Percentiles rank a stretch among this genome's conserved stretches.
phyloP scores from a whole-genome alignment of 2,329 filamentous ascomycete genomes.

The Pestalotiopsis sp. region DNA sequence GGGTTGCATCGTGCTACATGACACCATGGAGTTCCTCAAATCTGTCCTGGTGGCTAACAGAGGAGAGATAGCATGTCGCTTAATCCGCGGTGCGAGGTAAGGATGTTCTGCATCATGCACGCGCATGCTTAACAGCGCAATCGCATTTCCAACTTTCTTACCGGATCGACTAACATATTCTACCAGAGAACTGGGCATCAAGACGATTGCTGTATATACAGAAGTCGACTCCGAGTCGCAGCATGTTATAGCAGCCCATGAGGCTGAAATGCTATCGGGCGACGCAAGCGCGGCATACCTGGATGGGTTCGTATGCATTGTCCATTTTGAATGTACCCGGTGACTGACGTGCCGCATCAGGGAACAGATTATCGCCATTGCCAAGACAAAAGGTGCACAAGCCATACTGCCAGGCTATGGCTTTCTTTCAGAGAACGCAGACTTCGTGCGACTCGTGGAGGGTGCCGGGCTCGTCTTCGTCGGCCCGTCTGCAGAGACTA shows the following conservation, averaged over 20 bases:
- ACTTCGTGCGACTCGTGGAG: background rate
- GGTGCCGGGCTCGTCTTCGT: constrained; percentile 8
- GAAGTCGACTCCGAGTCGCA: constrained; percentile 15
- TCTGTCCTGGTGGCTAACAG: constrained; percentile 20
- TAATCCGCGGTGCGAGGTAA: constrained; percentile 9
- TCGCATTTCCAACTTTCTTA: no score
- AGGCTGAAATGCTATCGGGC: constrained; percentile 15
- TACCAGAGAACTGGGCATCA: background rate
- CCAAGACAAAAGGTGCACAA: background rate
- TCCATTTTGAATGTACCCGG: no score
- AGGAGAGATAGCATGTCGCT: constrained; percentile 22
- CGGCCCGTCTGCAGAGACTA: constrained; percentile 2
- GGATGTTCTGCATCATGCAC: background rate
- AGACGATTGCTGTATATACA: constrained; percentile 18
- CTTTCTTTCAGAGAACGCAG: constrained; percentile 14
- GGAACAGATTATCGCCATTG: constrained; percentile 7
- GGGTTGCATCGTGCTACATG: background rate
- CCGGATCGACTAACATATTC: background rate
- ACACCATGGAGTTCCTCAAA: constrained; percentile 8
- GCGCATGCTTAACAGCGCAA: background rate
- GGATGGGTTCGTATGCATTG: constrained; percentile 2
- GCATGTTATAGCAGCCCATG: constrained; percentile 19
- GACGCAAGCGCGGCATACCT: constrained; percentile 10
- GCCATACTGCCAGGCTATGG: constrained; percentile 16
- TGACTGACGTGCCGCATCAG: background rate